Base-by-base conservation (phyloP, 257 asterid genomes). In the Solanum peruvianum region DNA sequence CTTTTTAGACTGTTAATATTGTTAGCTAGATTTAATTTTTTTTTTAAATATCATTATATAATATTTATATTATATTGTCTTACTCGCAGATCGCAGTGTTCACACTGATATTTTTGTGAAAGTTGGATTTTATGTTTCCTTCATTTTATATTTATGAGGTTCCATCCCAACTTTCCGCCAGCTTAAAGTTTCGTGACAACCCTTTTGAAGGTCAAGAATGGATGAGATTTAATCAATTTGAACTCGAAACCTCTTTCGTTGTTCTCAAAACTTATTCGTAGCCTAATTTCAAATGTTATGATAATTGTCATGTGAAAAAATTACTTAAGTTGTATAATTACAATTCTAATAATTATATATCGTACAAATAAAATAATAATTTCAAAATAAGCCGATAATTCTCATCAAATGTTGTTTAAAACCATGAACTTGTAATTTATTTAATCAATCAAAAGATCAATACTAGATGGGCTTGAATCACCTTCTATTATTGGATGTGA, bases 31-130 rank as follows among this genome's bases (percentile, higher is more conserved):
- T 27, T 67, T 20, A 52, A 2, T 1, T 16, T 0, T 18, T 0
- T 0, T 20, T 56, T 20, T 2, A 56, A 18, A 20, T 0, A 20
- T 8, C 0, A 56, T 56, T 20, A 56, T 56, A 56, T 0, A 9
- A 56, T 7, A 56, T 7, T 56, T 56, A 6, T 56, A 56, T 18
- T 18, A 56, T 56, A 56, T 56, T 56, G 9, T 56, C 25, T 1
- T 0, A 56, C 9, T 0, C 11, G 9, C 0, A 2, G 1, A 18
- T 0, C 11, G 9, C 0, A 2, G 1, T 56, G 64, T 18, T 18
- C 0, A 56, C 4, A 0, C 1, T 56, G 64, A 7, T 56, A 20
- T 15, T 56, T 52, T 56, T 56, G 66, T 0, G 4, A 1, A 56
- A 7, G 66, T 56, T 7, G 20, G 12, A 20, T 56, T 56, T 56